phyloP scores from a whole-genome alignment of 192 early-diverging fungal species.

The Umbelopsis isabellina region DNA sequence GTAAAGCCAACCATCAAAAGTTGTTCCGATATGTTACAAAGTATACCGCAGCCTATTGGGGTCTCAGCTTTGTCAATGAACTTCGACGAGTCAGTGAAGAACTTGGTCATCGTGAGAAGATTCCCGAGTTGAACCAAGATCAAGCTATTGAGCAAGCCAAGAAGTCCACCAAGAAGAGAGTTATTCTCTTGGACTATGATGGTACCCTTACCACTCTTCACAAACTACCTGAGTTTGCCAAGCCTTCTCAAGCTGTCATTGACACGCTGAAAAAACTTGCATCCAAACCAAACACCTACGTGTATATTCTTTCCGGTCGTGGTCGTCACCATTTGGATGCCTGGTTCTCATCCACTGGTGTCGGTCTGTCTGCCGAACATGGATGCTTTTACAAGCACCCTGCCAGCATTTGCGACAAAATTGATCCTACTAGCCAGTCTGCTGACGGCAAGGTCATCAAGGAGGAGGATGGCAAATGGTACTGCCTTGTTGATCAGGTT shows the following conservation, averaged over 20 bases:
- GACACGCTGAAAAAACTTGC: conserved; percentile 71
- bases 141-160: conserved; percentile 58
- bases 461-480: conserved; percentile 78
- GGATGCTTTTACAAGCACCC: conserved; percentile 98
- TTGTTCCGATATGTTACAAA: conserved; percentile 94
- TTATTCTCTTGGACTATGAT: conserved; percentile 96
- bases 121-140: conserved; percentile 61
- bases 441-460: conserved; percentile 55
- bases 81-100: conserved; percentile 73
- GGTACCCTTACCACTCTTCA: conserved; percentile 89
- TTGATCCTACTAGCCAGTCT: conserved; percentile 52
- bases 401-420: conserved; percentile 53
- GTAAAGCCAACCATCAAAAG: conserved; percentile 86
- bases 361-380: conserved; percentile 97
- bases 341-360: conserved; percentile 87
- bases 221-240: conserved; percentile 90
- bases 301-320: conserved; percentile 97
- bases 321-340: conserved; percentile 83
- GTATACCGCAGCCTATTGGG: conserved; percentile 98
- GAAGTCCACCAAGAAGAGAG: conserved; percentile 65
- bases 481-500: conserved; percentile 83
- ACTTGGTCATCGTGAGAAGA: conserved; percentile 61
- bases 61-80: conserved; percentile 90
- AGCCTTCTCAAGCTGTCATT: conserved; percentile 77
- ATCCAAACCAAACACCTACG: conserved; percentile 80